Evolutionary conservation across 768 basidiomycete genomes (phyloP).

Genomic region (Termitomyces heimii): DNA sequence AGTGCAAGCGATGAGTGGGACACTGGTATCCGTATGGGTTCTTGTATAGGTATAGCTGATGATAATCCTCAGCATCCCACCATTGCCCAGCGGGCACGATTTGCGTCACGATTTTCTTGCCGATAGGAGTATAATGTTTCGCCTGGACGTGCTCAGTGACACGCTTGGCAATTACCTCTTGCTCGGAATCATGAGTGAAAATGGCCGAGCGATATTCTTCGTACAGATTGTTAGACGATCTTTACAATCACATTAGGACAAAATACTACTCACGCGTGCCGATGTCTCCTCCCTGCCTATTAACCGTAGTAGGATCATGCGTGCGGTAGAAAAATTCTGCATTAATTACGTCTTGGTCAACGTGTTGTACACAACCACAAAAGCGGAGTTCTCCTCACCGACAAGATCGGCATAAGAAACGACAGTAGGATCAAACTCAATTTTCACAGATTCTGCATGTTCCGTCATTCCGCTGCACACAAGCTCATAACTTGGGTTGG

Average conservation of each 20-base stretch:
- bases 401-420: conserved; percentile 84
- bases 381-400: conserved; percentile 41
- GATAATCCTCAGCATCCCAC: conserved; percentile 82
- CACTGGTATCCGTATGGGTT: conserved; percentile 91
- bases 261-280: conserved; percentile 62
- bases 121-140: conserved; percentile 73
- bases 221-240: not conserved
- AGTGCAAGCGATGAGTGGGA: conserved; percentile 80
- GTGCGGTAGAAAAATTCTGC: conserved; percentile 89
- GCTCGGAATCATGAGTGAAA: conserved; percentile 73
- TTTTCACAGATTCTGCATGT: conserved; percentile 84
- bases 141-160: conserved; percentile 82
- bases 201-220: conserved; percentile 95
- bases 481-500: conserved; percentile 58
- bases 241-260: not conserved
- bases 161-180: conserved; percentile 61
- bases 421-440: conserved; percentile 78
- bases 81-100: conserved; percentile 67
- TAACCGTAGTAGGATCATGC: conserved; percentile 84
- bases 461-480: conserved; percentile 81
- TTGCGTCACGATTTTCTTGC: conserved; percentile 71
- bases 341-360: not conserved
- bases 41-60: conserved; percentile 78
- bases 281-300: conserved; percentile 71
- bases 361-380: not conserved